Evolutionary conservation across 305 asterid species (phyloP), one percentile per base, ranked within the genome.

Genomic region (Striga hermonthica): DNA sequence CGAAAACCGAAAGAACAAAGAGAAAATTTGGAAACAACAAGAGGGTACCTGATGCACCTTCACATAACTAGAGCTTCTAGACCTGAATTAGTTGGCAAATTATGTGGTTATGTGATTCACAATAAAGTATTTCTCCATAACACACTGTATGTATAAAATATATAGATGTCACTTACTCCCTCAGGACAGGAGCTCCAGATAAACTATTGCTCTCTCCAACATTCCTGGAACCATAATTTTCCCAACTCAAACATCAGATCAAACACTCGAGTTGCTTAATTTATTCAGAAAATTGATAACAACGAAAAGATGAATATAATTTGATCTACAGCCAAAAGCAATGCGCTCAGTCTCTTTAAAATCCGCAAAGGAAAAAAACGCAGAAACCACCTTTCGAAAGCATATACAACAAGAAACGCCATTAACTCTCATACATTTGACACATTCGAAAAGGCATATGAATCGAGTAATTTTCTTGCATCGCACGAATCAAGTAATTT

Each of bases 1-100:
- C 31, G 2, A 22, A 22, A 22, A 22, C 31, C 31, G 2, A 22
- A 22, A 22, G 31, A 22, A 49, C 31, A 49, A 13, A 4, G 15
- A 47, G 7, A 47, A 4, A 6, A 12, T 6, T 4, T 31, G 15
- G 37, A 13, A 53, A 60, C 47, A 41, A 44, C 40, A 43, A 66
- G 7, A 50, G 34, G 82, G 62, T 75, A 81, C 84, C 84, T 73
- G 72, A 71, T 60, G 76, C 74, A 73, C 74, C 65, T 78, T 77
- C 36, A 43, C 62, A 66, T 77, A 72, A 37, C 28, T 64, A 37
- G 70, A 64, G 71, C 78, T 73, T 67, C 74, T 83, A 76, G 60
- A 64, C 82, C 93, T 80, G 73, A 14, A 73, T 61, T 62, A 68
- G 57, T 62, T 37, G 57, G 50, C 64, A 58, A 72, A 69, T 61